phyloP scores from a whole-genome alignment of 768 basidiomycete genomes.

The Pseudohyphozyma bogoriensis region DNA sequence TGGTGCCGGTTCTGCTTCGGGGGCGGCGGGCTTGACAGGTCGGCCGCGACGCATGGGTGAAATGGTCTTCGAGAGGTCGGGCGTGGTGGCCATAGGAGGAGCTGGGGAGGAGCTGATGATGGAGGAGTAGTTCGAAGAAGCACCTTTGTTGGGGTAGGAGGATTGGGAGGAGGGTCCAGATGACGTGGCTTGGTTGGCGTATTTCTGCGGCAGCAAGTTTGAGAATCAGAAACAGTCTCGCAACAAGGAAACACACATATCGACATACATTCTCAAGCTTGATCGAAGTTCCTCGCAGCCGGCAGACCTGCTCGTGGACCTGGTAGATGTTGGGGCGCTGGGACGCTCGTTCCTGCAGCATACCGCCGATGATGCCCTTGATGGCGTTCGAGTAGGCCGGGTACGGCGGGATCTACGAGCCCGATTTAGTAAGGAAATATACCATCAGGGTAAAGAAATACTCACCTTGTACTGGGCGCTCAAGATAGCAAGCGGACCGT shows the following conservation, averaged over 20 bases:
- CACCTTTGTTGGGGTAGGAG: background rate
- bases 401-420: slow-evolving; percentile 21
- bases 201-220: slow-evolving; percentile 9
- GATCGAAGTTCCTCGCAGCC: slow-evolving; percentile 60
- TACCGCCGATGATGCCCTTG: slow-evolving; percentile 49
- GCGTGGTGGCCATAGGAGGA: background rate
- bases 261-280: slow-evolving; percentile 22
- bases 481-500: slow-evolving; percentile 87
- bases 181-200: too few species aligned
- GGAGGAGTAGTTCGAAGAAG: background rate
- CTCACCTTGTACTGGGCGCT: slow-evolving; percentile 75
- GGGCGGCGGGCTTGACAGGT: slow-evolving; percentile 10
- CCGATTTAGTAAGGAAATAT: too few species aligned
- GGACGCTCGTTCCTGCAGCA: slow-evolving; percentile 81
- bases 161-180: background rate
- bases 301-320: slow-evolving; percentile 69
- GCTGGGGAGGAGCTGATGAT: slow-evolving; percentile 3
- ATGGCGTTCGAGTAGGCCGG: slow-evolving; percentile 27
- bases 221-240: background rate
- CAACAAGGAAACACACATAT: background rate
- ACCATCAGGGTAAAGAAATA: too few species aligned
- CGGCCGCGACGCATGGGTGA: slow-evolving; percentile 32
- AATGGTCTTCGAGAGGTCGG: slow-evolving; percentile 10
- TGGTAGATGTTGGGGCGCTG: slow-evolving; percentile 84
- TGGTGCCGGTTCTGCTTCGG: background rate